These are phyloP conservation scores for Colletotrichum liaoningense DNA, from an alignment of 2,329 filamentous ascomycete genomes.

Conservation along the genomic window DNA sequence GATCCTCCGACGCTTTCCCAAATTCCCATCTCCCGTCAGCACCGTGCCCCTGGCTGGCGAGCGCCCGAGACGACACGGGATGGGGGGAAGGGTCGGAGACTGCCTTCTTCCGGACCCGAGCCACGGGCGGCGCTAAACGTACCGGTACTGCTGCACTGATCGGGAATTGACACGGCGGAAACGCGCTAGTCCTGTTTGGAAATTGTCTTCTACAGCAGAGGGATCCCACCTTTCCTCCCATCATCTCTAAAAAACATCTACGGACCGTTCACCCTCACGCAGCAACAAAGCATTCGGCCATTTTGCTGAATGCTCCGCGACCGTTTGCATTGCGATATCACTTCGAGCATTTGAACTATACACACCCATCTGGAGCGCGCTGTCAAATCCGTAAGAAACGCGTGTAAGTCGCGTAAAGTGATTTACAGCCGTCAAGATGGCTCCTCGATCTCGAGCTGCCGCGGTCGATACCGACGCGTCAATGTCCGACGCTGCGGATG, in stretches of 20 bases:
- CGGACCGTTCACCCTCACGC: slow-evolving; percentile 20
- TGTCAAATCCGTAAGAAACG: slow-evolving; percentile 45
- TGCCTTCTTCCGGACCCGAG: slow-evolving; percentile 10
- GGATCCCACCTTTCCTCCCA: slow-evolving; percentile 36
- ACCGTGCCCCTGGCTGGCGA: neutral
- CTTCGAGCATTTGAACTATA: slow-evolving; percentile 28
- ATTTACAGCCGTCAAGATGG: slow-evolving; percentile 57
- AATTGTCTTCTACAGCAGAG: slow-evolving; percentile 30
- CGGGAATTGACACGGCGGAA: slow-evolving; percentile 29
- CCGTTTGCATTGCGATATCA: neutral
- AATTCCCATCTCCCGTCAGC: neutral
- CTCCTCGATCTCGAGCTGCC: slow-evolving; percentile 63
- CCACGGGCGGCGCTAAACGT: neutral
- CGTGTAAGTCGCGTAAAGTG: slow-evolving; percentile 70
- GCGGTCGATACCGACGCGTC: slow-evolving; percentile 71
- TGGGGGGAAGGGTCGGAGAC: neutral
- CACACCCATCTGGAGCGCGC: slow-evolving; percentile 5
- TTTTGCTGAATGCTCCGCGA: neutral
- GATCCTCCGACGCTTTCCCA: neutral
- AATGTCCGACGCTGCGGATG: slow-evolving; percentile 69
- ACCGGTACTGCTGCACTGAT: neutral
- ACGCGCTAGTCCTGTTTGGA: slow-evolving; percentile 34
- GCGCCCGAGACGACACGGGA: neutral
- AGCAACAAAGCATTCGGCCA: slow-evolving; percentile 12
- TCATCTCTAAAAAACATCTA: slow-evolving; percentile 34